Percentiles rank a stretch among this genome's conserved stretches.
Conservation (phyloP, 2,329 filamentous ascomycete species). For the Colletotrichum simmondsii region DNA sequence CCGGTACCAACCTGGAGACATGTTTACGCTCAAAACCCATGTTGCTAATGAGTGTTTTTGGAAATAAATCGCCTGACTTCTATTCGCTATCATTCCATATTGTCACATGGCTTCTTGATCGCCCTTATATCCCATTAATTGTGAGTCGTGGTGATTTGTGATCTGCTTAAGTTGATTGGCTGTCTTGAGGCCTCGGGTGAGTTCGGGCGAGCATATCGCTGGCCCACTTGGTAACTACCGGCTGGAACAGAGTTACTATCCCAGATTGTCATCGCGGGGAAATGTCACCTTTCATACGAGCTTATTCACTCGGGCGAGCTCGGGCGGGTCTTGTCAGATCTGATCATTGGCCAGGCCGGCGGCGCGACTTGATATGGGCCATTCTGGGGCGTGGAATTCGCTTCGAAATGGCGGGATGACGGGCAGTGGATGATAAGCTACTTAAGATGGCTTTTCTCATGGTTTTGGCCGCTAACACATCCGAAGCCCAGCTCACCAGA, state of each 20-base stretch:
- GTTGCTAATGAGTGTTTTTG: not conserved
- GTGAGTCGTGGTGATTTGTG: conserved; percentile 10
- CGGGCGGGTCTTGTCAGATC: not conserved
- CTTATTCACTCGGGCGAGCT: conserved; percentile 19
- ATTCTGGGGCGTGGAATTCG: not conserved
- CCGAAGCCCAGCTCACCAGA: not conserved
- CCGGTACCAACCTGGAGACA: conserved; percentile 25
- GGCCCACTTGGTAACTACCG: conserved; percentile 49
- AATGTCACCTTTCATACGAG: not conserved
- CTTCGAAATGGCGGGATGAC: not conserved
- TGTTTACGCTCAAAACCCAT: conserved; percentile 27
- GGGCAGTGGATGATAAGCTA: not conserved
- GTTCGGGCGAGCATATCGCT: conserved; percentile 45
- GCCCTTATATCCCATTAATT: not conserved
- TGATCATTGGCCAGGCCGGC: no score
- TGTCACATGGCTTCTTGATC: conserved; percentile 47
- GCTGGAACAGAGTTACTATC: not conserved
- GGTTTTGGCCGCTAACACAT: not conserved
- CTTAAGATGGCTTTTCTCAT: not conserved
- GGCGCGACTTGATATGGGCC: not conserved
- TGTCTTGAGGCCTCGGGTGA: conserved; percentile 1
- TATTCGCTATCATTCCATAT: not conserved
- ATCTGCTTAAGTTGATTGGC: conserved; percentile 3
- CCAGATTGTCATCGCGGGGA: not conserved
- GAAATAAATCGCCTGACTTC: not conserved